Evolutionary conservation across 2,329 filamentous ascomycete species (phyloP), one percentile per base, ranked within the genome.

Genomic region (Cladosporium colombiae): DNA sequence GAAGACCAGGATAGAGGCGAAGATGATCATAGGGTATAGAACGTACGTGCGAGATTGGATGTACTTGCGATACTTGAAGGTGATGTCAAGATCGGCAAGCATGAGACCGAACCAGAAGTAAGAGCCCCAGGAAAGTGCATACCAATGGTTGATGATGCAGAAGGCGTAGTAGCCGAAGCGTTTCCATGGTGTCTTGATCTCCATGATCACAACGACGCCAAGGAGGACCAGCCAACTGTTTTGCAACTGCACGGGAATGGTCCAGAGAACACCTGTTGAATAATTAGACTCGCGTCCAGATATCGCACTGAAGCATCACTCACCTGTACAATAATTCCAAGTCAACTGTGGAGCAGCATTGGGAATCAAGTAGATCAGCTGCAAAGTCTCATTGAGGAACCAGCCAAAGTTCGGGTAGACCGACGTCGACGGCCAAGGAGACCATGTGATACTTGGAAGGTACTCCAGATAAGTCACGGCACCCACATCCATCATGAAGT

Each of bases 181-280:
- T 70, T 83, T 83, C 78, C 77, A 81, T 0, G 79, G 77, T 0
- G 74, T 81, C 66, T 80, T 80, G 71, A 81, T 79, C 64, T 83
- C 79, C 31, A 75, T 75, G 25, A 83, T 74, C 6, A 83, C 74
- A 25, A 83, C 75, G 2, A 75, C 75, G 29, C 76, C 80, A 5
- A 81, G 73, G 1, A 83, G 72, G 4, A 80, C 76, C 11, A 78
- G 70, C 81, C 81, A 83, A 5, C 78, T 74, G 35, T 78, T 79
- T 70, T 83, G 81, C 1, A 83, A 73, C 68, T 82, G 80, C 2
- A 83, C 80, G 0, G 81, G 80, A 23, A 83, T 82, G 5, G 81
- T 82, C 81, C 81, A 83, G 2, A 83, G 75, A 2, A 83, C 81
- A 21, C 62, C 61, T 63, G 13, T 2, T 8, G 1, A 27, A 8